Evolutionary conservation across 1,284 basidiomycete species (phyloP), one percentile per base, ranked within the genome.

Genomic region (Sporisorium reilianum): DNA sequence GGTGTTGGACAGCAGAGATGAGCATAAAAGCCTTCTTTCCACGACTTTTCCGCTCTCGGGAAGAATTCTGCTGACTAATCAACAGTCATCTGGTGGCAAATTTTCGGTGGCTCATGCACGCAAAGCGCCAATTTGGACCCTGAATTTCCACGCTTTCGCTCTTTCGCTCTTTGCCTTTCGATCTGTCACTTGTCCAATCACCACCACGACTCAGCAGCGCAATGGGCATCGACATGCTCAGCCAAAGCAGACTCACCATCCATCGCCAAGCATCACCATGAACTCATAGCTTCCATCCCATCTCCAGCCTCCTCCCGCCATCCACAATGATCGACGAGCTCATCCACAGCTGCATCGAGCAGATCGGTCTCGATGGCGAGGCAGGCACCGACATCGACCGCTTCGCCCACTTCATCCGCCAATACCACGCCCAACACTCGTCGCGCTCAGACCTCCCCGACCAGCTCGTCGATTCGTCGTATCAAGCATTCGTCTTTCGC

Each of bases 341-440:
- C 57, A 85, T 93, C 41, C 89, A 89, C 69, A 89, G 92, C 80
- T 90, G 90, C 82, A 87, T 92, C 40, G 89, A 90, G 57, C 91
- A 93, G 84, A 87, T 93, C 23, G 89, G 92, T 9, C 92, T 92
- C 82, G 92, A 93, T 70, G 92, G 92, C n/a, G 92, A 93, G 81
- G 87, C 72, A 91, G 93, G 93, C 4, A 92, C 90, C 82, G 87
- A 90, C 75, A 88, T 90, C 53, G 89, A 89, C 22, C 89, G 91
- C 40, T 86, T 93, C 62, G 87, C 87, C 55, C 89, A 90, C 80
- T 92, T 92, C 79, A 87, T 93, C 56, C 68, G 85, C 36, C 89
- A 88, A 41, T 93, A 91, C 80, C 91, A 92, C 83, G 65, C 85
- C 12, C 61, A 66, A 14, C 72, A 76, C 38, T 65, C 70, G 10